Evolutionary conservation across 2,329 filamentous ascomycete species (phyloP), one percentile per base, ranked within the genome.

Genomic region (Chrysoporthe puriensis): DNA sequence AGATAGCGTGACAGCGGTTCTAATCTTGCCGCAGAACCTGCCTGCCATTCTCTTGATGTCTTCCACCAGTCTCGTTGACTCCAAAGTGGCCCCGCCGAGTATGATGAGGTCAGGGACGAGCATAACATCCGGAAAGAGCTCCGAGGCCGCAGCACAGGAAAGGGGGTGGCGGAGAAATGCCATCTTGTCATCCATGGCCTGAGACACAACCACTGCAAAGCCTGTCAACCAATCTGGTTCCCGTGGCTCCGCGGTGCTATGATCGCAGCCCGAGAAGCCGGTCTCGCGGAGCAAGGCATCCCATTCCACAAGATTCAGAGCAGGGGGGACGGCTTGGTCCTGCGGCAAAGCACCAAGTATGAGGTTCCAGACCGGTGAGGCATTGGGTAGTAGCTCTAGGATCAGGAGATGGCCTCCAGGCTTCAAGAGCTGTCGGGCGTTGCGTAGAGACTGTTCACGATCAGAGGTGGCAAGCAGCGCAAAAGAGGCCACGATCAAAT

Each of bases 211-310:
- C 3, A 66, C 9, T 2, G 34, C 32, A 9, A 36, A 13, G 3
- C 58, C 58, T 21, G 42, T 16, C 18, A 36, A 5, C 2, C 5
- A 5, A 8, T 57, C 13, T 3, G 4, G 44, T n/a, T 34, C 34
- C 26, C 26, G 26, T 26, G 26, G 26, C 26, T 2, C 26, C 8
- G 58, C 46, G 4, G 46, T 66, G 2, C 16, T n/a, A 2, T 58
- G 40, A 13, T 66, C 64, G 21, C 6, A 14, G 40, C 64, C 50
- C 36, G 57, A 61, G 36, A 66, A 66, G 7, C 64, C 58, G 2
- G 57, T 9, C 2, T n/a, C 16, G 11, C 59, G 63, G 3, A 60
- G 18, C 14, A 60, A 18, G 9, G 8, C 13, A 14, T 63, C 62
- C 62, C 62, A 63, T 14, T 43, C 4, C 4, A 32, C 5, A 1